phyloP scores from a whole-genome alignment of 176 grass and related monocot species.

The Aegilops sharonensis region DNA sequence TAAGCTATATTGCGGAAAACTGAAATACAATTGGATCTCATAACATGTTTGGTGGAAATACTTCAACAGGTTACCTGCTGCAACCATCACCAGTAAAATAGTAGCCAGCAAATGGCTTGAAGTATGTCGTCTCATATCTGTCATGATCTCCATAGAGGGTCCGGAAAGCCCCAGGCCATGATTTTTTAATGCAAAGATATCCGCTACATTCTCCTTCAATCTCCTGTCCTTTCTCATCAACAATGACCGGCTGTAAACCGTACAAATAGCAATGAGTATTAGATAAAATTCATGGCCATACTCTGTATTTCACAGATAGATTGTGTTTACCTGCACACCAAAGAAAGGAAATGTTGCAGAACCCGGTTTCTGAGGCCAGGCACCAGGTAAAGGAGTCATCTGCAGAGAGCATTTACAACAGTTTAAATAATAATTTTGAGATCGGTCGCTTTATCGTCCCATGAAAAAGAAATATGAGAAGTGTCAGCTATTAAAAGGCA shows the following conservation, averaged over 20 bases:
- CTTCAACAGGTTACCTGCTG: conserved; percentile 45
- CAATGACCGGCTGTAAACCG: conserved; percentile 53
- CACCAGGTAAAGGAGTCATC: conserved; percentile 79
- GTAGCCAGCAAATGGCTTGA: conserved; percentile 78
- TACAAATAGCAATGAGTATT: neutral
- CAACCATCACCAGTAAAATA: conserved; percentile 90
- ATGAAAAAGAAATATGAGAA: conserved; percentile 14
- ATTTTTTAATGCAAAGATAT: conserved; percentile 89
- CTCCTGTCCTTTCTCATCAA: conserved; percentile 89
- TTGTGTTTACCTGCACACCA: conserved; percentile 73
- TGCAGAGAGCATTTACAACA: conserved; percentile 34
- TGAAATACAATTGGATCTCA: neutral
- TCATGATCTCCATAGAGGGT: conserved; percentile 86
- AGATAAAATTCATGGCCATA: neutral
- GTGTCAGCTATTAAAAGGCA: conserved; percentile 9
- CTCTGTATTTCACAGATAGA: conserved; percentile 17
- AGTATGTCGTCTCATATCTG: conserved; percentile 88
- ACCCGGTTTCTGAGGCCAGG: conserved; percentile 82
- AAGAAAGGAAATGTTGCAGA: conserved; percentile 88
- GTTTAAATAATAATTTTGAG: neutral
- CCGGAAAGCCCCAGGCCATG: conserved; percentile 83
- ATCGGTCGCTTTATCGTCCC: conserved; percentile 1
- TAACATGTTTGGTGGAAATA: conserved; percentile 17
- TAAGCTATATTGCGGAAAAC: neutral
- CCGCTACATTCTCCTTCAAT: conserved; percentile 79